Evolutionary conservation across 805 yeast genomes (phyloP), one percentile per base, ranked within the genome.

Genomic region (Pichia thaimueangensis): DNA sequence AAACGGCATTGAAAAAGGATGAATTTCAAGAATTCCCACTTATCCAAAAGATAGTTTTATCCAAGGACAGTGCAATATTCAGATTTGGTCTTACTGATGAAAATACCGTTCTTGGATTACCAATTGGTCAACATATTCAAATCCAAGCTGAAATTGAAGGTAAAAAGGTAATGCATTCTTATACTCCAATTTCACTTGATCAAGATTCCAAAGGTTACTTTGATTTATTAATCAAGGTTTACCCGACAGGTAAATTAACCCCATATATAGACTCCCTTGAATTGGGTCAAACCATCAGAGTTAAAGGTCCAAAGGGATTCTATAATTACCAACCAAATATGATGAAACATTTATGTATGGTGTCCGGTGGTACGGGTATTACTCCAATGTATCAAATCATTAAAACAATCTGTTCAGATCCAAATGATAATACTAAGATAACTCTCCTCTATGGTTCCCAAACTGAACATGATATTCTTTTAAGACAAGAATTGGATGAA

Each of bases 361-460:
- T 91, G 51, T 95, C 96, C 32, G 97, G 97, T 53, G 97, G 97
- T 57, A 86, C 97, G 30, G 97, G 97, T 62, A 83, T 88, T 56
- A 83, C 96, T 7, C 96, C 96, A 60, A 88, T 88, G 96, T 86
- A 79, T 65, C 96, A 88, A 69, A 81, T 88, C 52, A 78, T 89
- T 52, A 83, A 85, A 53, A 85, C 94, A 12, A 81, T 89, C 51
- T 79, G 80, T 54, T 67, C 70, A 44, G 78, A 89, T 60, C 91
- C 94, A 20, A 67, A 71, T 15, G 97, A 91, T 65, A 73, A 70
- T 37, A 89, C 97, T 46, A 74, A 79, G 56, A 78, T 87, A 49
- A 69, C 74, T 41, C 71, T 89, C 53, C 60, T 89, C 32, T 91
- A 83, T 59, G 97, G 95, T 55, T 86, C 85, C 56, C 87, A 82